Evolutionary conservation across 1,284 basidiomycete genomes (phyloP).

Genomic region (Thecaphora frezii): DNA sequence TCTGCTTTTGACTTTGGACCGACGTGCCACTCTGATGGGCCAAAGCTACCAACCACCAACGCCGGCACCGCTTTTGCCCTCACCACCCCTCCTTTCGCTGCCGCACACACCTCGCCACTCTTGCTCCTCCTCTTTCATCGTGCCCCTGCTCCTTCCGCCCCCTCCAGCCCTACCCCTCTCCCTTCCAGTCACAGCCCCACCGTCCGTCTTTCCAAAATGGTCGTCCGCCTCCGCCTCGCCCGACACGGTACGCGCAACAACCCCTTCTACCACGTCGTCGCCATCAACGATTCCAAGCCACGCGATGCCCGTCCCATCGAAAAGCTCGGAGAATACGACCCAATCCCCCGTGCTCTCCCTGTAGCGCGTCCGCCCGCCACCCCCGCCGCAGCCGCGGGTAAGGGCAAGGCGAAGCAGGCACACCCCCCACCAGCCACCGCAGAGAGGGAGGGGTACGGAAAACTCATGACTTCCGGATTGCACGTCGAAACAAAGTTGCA

Average conservation of each 20-base stretch:
- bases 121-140: too few species aligned
- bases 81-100: too few species aligned
- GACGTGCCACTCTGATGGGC: too few species aligned
- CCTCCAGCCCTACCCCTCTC: not conserved
- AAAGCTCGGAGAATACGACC: slow-evolving; percentile 83
- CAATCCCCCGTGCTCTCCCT: slow-evolving; percentile 61
- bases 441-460: slow-evolving; percentile 27
- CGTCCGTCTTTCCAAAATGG: slow-evolving; percentile 64
- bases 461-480: slow-evolving; percentile 43
- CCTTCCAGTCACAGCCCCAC: not conserved
- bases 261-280: slow-evolving; percentile 84
- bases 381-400: not conserved
- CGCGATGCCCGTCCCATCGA: slow-evolving; percentile 89
- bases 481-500: slow-evolving; percentile 49
- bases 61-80: too few species aligned
- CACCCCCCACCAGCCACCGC: slow-evolving; percentile 5
- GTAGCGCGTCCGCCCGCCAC: slow-evolving; percentile 4
- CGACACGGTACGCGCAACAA: slow-evolving; percentile 78
- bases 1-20: too few species aligned
- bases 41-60: too few species aligned
- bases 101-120: too few species aligned
- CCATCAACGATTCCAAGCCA: slow-evolving; percentile 72
- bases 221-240: slow-evolving; percentile 80
- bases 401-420: slow-evolving; percentile 3
- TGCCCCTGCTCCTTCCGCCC: too few species aligned